These are phyloP conservation scores for Escovopsis weberi DNA, from an alignment of 2,329 filamentous ascomycete species.

Conservation along the genomic window DNA sequence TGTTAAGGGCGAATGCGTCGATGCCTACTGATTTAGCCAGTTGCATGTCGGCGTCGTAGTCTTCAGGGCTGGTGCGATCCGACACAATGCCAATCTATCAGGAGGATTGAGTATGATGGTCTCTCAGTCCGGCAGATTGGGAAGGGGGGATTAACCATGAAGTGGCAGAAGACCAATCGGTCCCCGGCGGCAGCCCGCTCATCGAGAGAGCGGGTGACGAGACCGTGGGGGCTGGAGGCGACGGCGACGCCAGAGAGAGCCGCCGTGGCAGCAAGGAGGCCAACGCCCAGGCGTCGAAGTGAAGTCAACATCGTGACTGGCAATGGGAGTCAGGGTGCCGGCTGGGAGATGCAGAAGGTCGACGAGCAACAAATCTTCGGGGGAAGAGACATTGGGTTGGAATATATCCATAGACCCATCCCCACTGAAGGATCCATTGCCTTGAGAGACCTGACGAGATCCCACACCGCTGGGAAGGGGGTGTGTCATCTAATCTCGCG, in stretches of 20 bases:
- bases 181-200: slow-evolving; percentile 7
- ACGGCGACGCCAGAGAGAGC: slow-evolving; percentile 5
- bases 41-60: slow-evolving; percentile 33
- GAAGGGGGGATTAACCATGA: slow-evolving; percentile 18
- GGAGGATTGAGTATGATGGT: background rate
- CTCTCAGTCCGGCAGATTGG: no score
- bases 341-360: no score
- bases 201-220: slow-evolving; percentile 5
- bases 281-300: slow-evolving; percentile 7
- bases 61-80: slow-evolving; percentile 24
- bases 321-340: background rate
- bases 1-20: slow-evolving; percentile 36
- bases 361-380: no score
- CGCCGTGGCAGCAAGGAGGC: slow-evolving; percentile 6
- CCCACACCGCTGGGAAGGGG: no score
- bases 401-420: no score
- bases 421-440: no score
- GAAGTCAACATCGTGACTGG: slow-evolving; percentile 3
- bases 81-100: slow-evolving; percentile 27
- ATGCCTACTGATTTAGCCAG: slow-evolving; percentile 28
- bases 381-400: no score
- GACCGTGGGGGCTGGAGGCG: background rate
- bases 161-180: slow-evolving; percentile 27
- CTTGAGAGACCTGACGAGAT: no score
- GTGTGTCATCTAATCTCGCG: no score